Base-by-base conservation (phyloP, 805 yeast species). In the Lachancea kluyveri region DNA sequence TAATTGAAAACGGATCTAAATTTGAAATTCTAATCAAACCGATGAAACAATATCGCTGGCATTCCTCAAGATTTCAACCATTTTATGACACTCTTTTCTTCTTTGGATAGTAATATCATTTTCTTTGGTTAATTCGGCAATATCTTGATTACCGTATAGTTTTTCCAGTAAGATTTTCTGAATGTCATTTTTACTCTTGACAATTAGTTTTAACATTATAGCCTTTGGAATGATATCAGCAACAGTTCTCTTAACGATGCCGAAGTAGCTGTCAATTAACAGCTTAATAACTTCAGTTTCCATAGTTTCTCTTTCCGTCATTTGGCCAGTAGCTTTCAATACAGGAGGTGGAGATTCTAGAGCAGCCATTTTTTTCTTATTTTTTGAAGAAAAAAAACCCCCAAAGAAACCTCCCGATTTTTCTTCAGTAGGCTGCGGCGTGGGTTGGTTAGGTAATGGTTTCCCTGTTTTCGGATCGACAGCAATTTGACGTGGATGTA, bases 271-370 rank as follows among this genome's bases (percentile, higher is more conserved):
- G 31, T 79, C 74, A 43, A 92, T 90, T 55, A 92, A 71, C 39
- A 92, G 70, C 65, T 92, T 92, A 55, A 92, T 92, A 22, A 92
- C 96, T 55, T 92, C 98, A 2, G 97, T 90, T 61, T 92, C 98
- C 75, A 84, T 80, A 15, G 90, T 77, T 65, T 92, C 98, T 46
- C 96, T 79, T 59, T 92, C 98, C 11, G 94, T 78, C 83, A 92
- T 65, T 34, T 65, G 67, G 30, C 96, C 96, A 13, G 90, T 77
- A 6, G 97, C 97, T 59, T 88, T 81, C 52, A 90, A 74, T 5
- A 87, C 88, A 21, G 94, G 77, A 24, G 98, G 98, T 30, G 98
- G 98, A 3, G 97, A 90, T 61, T 90, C 98, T 90, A 90, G 83
- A 12, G 85, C 78, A 17, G 94, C 96, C 50, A 88, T 70, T 62